Conservation (phyloP, 2,329 filamentous ascomycete genomes). For the Sporothrix variecibatus region DNA sequence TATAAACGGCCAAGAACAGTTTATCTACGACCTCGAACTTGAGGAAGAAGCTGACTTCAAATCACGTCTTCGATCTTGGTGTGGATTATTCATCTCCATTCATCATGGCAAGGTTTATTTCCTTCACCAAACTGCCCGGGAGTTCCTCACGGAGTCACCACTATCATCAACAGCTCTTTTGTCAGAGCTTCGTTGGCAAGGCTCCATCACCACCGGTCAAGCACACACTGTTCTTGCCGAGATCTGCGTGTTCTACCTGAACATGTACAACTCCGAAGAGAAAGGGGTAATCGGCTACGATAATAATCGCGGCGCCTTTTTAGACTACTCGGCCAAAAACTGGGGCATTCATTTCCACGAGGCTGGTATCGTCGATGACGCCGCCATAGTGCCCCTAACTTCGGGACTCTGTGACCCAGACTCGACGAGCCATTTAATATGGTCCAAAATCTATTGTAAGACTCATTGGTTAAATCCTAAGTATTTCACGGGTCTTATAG, state of each 20-base stretch:
- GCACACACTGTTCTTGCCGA: constrained; percentile 34
- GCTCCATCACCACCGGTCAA: constrained; percentile 30
- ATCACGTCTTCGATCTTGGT: constrained; percentile 33
- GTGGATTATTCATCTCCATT: constrained; percentile 38
- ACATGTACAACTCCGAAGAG: neutral
- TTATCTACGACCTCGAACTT: constrained; percentile 30
- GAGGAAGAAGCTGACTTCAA: constrained; percentile 32
- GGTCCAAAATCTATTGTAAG: neutral
- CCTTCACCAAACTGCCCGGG: constrained; percentile 39
- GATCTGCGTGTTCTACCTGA: constrained; percentile 33
- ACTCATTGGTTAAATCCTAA: neutral
- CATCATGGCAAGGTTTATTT: constrained; percentile 37
- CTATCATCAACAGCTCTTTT: constrained; percentile 11
- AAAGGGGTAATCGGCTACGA: neutral
- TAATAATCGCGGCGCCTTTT: neutral
- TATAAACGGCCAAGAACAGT: constrained; percentile 16
- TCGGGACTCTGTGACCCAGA: neutral
- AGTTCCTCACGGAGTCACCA: constrained; percentile 36
- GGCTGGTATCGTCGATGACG: neutral
- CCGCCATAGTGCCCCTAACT: neutral
- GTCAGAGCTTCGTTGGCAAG: constrained; percentile 29
- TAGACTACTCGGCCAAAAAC: neutral
- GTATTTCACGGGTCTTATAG: neutral
- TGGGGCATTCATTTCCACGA: neutral
- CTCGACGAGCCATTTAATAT: neutral